Conservation (phyloP, 192 early-diverging fungal genomes). For the Coemansia sp. region DNA sequence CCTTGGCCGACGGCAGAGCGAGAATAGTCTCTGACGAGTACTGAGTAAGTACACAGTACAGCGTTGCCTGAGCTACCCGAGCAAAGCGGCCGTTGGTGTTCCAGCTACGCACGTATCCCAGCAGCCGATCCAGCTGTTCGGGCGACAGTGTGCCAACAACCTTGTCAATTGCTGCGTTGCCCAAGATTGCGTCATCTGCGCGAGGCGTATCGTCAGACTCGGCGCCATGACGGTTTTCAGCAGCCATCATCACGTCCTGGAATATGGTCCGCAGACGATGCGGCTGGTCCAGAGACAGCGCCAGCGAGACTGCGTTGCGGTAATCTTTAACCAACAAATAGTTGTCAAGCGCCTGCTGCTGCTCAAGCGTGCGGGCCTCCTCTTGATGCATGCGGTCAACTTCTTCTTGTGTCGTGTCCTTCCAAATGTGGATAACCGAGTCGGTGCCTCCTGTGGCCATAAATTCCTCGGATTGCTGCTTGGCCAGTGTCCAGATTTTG, state of each 20-base stretch:
- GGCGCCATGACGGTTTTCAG: constrained; percentile 36
- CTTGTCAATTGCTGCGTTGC: constrained; percentile 60
- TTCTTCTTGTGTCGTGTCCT: constrained; percentile 85
- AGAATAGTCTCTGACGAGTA: constrained; percentile 67
- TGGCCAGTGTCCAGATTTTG: constrained; percentile 90
- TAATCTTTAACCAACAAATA: constrained; percentile 86
- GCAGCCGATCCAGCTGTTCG: constrained; percentile 74
- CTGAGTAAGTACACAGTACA: constrained; percentile 71
- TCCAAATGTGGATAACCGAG: constrained; percentile 87
- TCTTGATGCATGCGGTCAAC: constrained; percentile 70
- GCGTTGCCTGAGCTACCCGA: constrained; percentile 72
- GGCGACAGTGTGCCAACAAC: constrained; percentile 61
- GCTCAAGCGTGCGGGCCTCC: constrained; percentile 64
- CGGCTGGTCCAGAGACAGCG: constrained; percentile 87
- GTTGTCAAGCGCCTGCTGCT: constrained; percentile 89
- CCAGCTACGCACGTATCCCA: constrained; percentile 88
- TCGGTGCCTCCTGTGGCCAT: constrained; percentile 91
- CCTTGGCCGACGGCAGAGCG: constrained; percentile 76
- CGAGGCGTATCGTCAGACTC: background rate
- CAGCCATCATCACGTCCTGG: constrained; percentile 55
- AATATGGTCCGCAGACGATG: constrained; percentile 76
- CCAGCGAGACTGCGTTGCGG: constrained; percentile 83
- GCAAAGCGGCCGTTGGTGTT: constrained; percentile 88
- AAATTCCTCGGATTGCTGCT: constrained; percentile 62
- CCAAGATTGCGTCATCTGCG: constrained; percentile 12